Evolutionary conservation across 106 monocot genomes (phyloP), one percentile per base, ranked within the genome.

Genomic region (Allium cepa): DNA sequence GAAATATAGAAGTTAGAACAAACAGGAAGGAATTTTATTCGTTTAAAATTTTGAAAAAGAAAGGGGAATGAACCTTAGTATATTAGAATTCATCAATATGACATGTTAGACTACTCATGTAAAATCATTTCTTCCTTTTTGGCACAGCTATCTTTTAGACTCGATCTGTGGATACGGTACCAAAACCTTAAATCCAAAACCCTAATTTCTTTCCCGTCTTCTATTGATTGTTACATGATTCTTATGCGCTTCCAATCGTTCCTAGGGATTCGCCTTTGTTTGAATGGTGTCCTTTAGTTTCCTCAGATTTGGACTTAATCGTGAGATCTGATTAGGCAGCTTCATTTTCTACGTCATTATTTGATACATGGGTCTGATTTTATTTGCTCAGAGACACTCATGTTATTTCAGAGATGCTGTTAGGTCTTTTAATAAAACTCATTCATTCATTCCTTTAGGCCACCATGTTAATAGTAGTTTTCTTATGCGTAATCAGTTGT

Each of bases 341-440:
- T 66, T 59, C 18, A 49, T 57, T 26, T 59, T 59, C 56, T 36
- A 17, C 11, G 0, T 48, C 5, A 15, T 26, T 47, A 4, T 10
- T 18, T 59, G 49, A 57, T 26, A 55, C 1, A 69, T 76, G 76
- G 69, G 47, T 63, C 26, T 53, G n/a, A 28, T 56, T 69, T n/a
- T 45, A 18, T 62, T 49, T 49, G 4, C 46, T 16, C 12, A 10
- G 18, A 51, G 62, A 8, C 2, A 47, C 4, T 3, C 62, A 47
- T 69, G 56, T 45, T 50, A 60, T 0, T 12, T 55, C 15, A 15
- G 15, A 55, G 15, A 55, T 12, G 53, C 53, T 55, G 7, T 55
- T 55, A 55, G 15, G 11, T 55, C 53, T 15, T 55, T 15, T 15
- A 17, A 57, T 59, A 59, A 51, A n/a, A 18, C 26, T 50, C 10